Evolutionary conservation across 2,329 filamentous ascomycete species (phyloP).

Genomic region (Chaetomiaceae sp.): DNA sequence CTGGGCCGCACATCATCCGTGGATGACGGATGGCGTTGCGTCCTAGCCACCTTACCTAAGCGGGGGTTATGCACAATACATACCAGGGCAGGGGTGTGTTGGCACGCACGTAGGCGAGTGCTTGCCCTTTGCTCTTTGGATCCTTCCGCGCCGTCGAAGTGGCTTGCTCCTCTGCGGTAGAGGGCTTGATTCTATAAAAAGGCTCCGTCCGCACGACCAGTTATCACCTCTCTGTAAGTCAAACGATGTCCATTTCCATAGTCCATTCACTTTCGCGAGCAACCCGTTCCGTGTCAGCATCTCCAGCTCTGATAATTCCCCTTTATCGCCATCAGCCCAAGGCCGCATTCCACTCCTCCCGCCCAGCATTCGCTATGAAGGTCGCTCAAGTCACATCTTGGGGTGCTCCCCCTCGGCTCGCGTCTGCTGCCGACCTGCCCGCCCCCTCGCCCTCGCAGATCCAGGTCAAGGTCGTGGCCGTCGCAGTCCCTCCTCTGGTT

Average conservation of each 20-base stretch:
- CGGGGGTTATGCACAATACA: no score
- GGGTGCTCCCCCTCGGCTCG: constrained; percentile 5
- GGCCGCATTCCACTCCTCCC: constrained; percentile 6
- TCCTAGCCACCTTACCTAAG: no score
- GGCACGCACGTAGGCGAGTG: no score
- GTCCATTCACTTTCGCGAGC: not conserved
- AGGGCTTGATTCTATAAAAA: no score
- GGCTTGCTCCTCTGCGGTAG: no score
- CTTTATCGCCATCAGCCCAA: not conserved
- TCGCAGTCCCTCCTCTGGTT: constrained; percentile 7
- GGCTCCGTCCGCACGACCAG: no score
- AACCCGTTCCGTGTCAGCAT: not conserved
- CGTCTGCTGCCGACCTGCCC: constrained; percentile 6
- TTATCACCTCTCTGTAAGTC: not conserved
- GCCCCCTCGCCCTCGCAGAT: constrained; percentile 9
- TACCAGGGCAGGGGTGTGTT: no score
- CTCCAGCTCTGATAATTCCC: not conserved
- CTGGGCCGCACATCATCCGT: no score
- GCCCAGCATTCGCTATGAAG: constrained; percentile 10
- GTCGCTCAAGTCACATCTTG: constrained; percentile 9
- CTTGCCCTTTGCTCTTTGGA: no score
- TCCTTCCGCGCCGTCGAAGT: no score
- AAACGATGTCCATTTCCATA: constrained; percentile 7
- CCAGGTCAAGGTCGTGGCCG: constrained; percentile 13
- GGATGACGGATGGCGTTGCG: no score